Conservation (phyloP, 148 eudicot genomes). For the Euryodendron excelsum region DNA sequence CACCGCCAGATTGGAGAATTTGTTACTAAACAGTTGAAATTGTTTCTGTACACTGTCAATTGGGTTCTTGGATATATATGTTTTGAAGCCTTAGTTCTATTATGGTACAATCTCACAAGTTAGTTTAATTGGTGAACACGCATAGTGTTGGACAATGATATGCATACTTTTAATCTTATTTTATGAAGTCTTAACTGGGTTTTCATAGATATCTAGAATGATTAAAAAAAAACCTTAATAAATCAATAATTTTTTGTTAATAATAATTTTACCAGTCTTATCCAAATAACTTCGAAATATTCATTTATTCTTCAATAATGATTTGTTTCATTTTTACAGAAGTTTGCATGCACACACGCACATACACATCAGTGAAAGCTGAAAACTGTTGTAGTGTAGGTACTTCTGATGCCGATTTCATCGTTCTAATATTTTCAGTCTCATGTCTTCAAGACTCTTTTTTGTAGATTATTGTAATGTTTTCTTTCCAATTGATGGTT, state of each 20-base stretch:
- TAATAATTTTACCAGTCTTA: too few relatives aligned
- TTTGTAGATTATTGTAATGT: conserved; percentile 21
- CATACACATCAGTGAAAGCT: too few relatives aligned
- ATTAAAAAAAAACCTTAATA: too few relatives aligned
- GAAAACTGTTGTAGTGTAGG: too few relatives aligned
- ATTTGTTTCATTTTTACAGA: too few relatives aligned
- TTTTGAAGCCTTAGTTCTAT: neutral
- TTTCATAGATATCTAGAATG: neutral
- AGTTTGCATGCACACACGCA: too few relatives aligned
- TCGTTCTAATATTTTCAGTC: too few relatives aligned
- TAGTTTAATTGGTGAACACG: neutral
- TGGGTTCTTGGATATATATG: neutral
- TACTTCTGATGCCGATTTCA: too few relatives aligned
- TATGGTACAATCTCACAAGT: neutral
- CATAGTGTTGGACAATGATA: neutral
- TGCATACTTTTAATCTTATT: neutral
- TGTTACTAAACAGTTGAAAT: neutral
- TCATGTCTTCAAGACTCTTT: neutral
- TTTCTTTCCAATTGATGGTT: neutral
- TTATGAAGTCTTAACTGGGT: neutral
- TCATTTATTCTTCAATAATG: too few relatives aligned
- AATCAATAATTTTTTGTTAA: neutral
- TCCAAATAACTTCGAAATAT: too few relatives aligned
- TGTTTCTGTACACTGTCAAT: neutral
- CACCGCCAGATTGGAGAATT: neutral